Base-by-base conservation (phyloP, 306 rosid species). In the Oxytropis ochrocephala region DNA sequence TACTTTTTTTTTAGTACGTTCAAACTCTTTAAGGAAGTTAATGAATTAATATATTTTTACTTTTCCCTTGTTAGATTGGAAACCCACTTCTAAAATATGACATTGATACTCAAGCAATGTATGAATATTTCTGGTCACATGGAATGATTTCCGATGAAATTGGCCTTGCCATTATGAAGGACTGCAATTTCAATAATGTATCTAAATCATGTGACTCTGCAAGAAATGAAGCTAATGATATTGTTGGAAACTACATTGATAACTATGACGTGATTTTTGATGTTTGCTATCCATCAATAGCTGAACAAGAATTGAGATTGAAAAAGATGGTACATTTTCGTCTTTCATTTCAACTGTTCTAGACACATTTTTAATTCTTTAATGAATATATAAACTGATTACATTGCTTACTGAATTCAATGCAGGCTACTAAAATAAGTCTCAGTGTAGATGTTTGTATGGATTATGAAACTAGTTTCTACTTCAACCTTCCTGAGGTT, bases 111-210 rank as follows among this genome's bases (percentile, higher is more conserved):
- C 83, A 81, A 30, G 88, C 97, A 53, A 80, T 80, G 16, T 93
- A 93, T 33, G 98, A 93, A 70, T 90, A 44, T 72, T 90, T 86
- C 52, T 92, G 98, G 96, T 92, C 98, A 1, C 98, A 92, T 24
- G 96, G 98, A 67, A 83, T 93, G 98, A 82, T 93, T 67, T 93
- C 98, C 0, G 98, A 93, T 78, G 98, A 93, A 85, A 16, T 88
- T 64, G 87, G 89, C 48, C 84, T 86, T 19, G 54, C 89, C 17
- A 82, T 93, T 70, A 67, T n/a, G 78, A 86, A 84, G 1, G 81
- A 86, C 0, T 93, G 98, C 7, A 83, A 88, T 74, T 93, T 90
- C 75, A 85, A 86, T 67, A 93, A 93, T 33, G 70, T 78, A 12
- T 77, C 84, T 9, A 12, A 75, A 9, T 24, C 88, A 8, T 93